These are phyloP conservation scores for Nakaseomyces sp. DNA, from an alignment of 1,139 yeast species.

Conservation along the genomic window DNA sequence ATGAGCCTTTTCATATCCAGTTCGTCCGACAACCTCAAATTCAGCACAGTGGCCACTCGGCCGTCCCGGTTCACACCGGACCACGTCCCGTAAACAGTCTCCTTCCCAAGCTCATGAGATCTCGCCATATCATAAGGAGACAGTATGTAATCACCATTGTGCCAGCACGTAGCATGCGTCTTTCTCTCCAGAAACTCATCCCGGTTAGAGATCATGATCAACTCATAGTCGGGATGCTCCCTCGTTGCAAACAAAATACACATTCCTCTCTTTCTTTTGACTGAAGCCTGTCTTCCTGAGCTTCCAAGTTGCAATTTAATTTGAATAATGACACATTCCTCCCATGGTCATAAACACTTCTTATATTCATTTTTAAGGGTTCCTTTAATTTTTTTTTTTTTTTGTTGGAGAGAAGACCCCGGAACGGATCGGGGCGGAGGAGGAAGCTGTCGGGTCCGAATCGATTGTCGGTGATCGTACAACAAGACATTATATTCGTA, in stretches of 20 bases:
- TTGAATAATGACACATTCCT: no score
- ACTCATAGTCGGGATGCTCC: conserved; percentile 55
- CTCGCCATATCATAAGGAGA: conserved; percentile 74
- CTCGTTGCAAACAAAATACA: conserved; percentile 57
- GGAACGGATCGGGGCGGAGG: background rate
- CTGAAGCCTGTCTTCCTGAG: no score
- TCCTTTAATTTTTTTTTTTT: no score
- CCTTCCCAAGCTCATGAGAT: conserved; percentile 32
- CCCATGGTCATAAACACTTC: no score
- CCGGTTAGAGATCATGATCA: conserved; percentile 69
- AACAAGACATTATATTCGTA: no score
- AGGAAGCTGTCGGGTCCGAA: no score
- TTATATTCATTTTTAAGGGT: background rate
- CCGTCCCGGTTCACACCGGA: conserved; percentile 62
- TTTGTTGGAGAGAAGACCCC: no score
- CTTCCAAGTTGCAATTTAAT: no score
- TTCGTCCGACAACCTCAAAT: conserved; percentile 38
- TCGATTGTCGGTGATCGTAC: no score
- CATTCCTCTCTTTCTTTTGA: conserved; percentile 33
- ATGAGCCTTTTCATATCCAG: conserved; percentile 18
- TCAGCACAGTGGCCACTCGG: conserved; percentile 64
- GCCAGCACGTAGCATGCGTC: conserved; percentile 55
- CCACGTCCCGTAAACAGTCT: conserved; percentile 70
- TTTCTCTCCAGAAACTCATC: conserved; percentile 76
- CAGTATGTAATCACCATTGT: conserved; percentile 39